Evolutionary conservation across 2,329 filamentous ascomycete species (phyloP), one percentile per base, ranked within the genome.

Genomic region (Dryadomyces quercivorus): DNA sequence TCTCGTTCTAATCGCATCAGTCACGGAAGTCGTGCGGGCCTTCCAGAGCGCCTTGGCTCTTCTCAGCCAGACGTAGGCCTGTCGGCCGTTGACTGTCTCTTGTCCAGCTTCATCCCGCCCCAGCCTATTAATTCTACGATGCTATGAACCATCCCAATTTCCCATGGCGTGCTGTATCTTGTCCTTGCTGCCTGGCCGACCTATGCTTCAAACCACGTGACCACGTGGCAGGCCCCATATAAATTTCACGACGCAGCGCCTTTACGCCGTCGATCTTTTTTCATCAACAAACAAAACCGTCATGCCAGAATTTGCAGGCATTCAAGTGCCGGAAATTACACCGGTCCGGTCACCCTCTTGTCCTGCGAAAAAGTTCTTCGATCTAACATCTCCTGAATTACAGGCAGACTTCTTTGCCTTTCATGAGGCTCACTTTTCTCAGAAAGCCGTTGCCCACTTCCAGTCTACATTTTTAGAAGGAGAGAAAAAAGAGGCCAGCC

Each of bases 31-130:
- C 54, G 77, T 84, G 10, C 72, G 74, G 51, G 81, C 81, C 20
- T 84, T 84, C 64, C 77, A 83, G 63, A 81, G 74, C 61, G 81
- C 81, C 26, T 64, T 84, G 57, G 76, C 77, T 4, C 69, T 83
- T 46, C 69, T 83, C 18, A 74, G 69, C 58, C 66, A 66, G 53
- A 56, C 54, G 0, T 59, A 49, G 2, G 12, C 2, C 10, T 12
- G n/a, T 5, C 10, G 18, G 16, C 42, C 16, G 10, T 44, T 44
- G 31, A 9, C 16, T 9, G 16, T 34, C 4, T 21, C 15, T 6
- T 36, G 34, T 8, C 26, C 26, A 31, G 26, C 26, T 31, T 31
- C 26, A 31, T 31, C 26, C 26, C 26, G 26, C 26, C 26, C 4
- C 26, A 31, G 26, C 26, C 42, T 40, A 31, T 21, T 31, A 31